phyloP scores from a whole-genome alignment of 1,284 basidiomycete species.

The Heterobasidion irregulare region DNA sequence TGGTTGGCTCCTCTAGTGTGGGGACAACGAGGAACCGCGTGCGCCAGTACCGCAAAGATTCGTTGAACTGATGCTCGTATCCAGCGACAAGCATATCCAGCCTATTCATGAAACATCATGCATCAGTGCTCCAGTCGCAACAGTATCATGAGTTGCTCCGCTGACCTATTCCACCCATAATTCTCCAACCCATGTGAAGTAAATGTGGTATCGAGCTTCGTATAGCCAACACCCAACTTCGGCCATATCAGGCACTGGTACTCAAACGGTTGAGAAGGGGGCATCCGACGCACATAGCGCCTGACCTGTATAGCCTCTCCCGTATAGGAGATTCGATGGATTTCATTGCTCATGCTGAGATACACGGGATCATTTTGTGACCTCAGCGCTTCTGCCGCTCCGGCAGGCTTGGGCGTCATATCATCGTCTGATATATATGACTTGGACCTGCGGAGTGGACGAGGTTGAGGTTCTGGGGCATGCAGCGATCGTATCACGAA shows the following conservation, averaged over 20 bases:
- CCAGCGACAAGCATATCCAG: constrained; percentile 82
- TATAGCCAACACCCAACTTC: constrained; percentile 81
- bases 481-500: constrained; percentile 58
- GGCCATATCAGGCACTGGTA: constrained; percentile 95
- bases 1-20: constrained; percentile 54
- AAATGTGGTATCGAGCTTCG: constrained; percentile 73
- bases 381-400: constrained; percentile 28
- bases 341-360: constrained; percentile 92
- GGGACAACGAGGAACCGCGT: constrained; percentile 95
- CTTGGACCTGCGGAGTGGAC: constrained; percentile 36
- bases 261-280: constrained; percentile 51
- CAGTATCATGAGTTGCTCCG: background rate
- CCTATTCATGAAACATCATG: constrained; percentile 22
- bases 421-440: constrained; percentile 53
- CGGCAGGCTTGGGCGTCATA: constrained; percentile 34
- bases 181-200: constrained; percentile 71
- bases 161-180: constrained; percentile 77
- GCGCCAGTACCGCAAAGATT: constrained; percentile 86
- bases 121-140: background rate
- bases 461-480: constrained; percentile 12
- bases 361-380: constrained; percentile 80
- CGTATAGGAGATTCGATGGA: constrained; percentile 85
- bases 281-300: constrained; percentile 77
- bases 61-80: constrained; percentile 75
- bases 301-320: constrained; percentile 86